A percentile compares a stretch with the other conserved stretches of the same genome.
Evolutionary conservation across 768 basidiomycete species (phyloP).

Genomic region (Agaricus sinodeliciosus): DNA sequence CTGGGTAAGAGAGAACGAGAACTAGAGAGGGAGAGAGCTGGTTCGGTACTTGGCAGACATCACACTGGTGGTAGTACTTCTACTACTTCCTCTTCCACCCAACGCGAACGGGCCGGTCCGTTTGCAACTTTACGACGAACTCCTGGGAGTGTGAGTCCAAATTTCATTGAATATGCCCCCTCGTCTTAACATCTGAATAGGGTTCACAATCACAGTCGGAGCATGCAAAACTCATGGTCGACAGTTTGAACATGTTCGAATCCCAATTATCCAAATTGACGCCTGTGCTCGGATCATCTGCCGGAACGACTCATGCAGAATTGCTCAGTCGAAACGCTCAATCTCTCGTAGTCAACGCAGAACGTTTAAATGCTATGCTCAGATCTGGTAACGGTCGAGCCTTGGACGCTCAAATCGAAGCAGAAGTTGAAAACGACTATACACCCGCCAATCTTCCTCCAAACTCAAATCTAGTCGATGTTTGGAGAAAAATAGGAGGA

Average conservation of each 20-base stretch:
- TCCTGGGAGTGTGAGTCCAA: slow-evolving; percentile 10
- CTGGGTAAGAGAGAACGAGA: slow-evolving; percentile 14
- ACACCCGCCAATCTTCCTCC: not conserved
- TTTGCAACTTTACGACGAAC: slow-evolving; percentile 19
- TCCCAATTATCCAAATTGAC: slow-evolving; percentile 53
- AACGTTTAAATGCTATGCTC: slow-evolving; percentile 58
- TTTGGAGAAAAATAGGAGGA: slow-evolving; percentile 64
- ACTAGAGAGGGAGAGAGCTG: slow-evolving; percentile 14
- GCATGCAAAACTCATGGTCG: slow-evolving; percentile 65
- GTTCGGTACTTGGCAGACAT: slow-evolving; percentile 19
- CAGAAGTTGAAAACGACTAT: slow-evolving; percentile 55
- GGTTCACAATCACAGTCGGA: slow-evolving; percentile 33
- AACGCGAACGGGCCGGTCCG: slow-evolving; percentile 20
- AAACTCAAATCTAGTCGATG: slow-evolving; percentile 35
- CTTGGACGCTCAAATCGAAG: slow-evolving; percentile 67
- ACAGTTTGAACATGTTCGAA: slow-evolving; percentile 67
- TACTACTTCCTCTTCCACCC: slow-evolving; percentile 13
- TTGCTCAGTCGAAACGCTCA: slow-evolving; percentile 54
- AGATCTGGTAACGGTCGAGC: slow-evolving; percentile 49
- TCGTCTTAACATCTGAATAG: not conserved
- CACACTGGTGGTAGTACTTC: slow-evolving; percentile 13
- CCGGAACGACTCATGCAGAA: slow-evolving; percentile 26
- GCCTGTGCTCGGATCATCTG: slow-evolving; percentile 7
- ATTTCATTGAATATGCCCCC: not conserved
- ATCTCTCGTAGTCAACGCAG: slow-evolving; percentile 57